Conservation (phyloP, 1,284 basidiomycete species). For the Lentinula novae-zelandiae region DNA sequence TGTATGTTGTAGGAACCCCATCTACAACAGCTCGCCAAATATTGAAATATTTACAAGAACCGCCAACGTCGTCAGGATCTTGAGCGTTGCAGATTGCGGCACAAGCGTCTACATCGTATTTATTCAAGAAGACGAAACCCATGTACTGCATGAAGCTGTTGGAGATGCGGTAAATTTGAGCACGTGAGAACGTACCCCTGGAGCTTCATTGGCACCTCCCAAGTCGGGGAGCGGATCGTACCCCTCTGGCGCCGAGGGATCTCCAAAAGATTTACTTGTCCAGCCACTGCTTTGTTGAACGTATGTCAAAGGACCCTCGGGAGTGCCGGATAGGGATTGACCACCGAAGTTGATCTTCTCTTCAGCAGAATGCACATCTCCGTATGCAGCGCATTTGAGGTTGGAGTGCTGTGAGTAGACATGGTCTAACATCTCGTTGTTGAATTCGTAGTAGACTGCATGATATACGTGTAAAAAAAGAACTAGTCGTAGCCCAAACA, state of each 20-base stretch:
- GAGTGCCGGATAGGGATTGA: constrained; percentile 27
- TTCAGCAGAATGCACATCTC: constrained; percentile 28
- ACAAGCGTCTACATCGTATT: constrained; percentile 20
- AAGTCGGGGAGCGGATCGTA: constrained; percentile 41
- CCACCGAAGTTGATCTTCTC: constrained; percentile 34
- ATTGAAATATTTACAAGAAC: constrained; percentile 23
- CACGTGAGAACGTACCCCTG: constrained; percentile 31
- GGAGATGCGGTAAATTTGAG: neutral
- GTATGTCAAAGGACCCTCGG: constrained; percentile 28
- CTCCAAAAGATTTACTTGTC: constrained; percentile 27
- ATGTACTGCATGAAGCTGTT: constrained; percentile 10
- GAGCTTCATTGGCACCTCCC: constrained; percentile 40
- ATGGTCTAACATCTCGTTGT: constrained; percentile 35
- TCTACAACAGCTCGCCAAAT: constrained; percentile 22
- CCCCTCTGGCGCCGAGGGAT: constrained; percentile 32
- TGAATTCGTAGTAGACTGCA: constrained; percentile 38
- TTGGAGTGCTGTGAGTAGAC: constrained; percentile 34
- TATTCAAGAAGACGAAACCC: constrained; percentile 21
- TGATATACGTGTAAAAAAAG: neutral
- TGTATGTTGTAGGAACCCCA: constrained; percentile 19
- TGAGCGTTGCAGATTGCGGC: constrained; percentile 19
- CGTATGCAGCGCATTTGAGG: constrained; percentile 40
- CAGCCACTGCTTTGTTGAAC: constrained; percentile 39
- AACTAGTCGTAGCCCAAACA: neutral
- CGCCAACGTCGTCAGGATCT: constrained; percentile 13